These are phyloP conservation scores for Alternaria solani DNA, from an alignment of 2,329 filamentous ascomycete species.

Conservation along the genomic window DNA sequence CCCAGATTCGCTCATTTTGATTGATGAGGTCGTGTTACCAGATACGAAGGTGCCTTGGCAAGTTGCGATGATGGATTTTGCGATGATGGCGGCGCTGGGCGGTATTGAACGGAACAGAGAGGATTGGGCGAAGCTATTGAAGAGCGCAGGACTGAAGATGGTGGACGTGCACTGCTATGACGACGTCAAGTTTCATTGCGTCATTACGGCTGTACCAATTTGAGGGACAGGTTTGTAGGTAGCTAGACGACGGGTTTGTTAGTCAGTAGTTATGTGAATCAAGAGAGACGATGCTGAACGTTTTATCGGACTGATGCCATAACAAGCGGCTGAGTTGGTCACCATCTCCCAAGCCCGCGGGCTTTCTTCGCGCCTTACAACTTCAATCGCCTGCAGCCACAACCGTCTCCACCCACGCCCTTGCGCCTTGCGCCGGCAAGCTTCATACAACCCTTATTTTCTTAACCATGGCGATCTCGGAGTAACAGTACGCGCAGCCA, in stretches of 20 bases:
- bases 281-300: not conserved
- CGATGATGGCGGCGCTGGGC: slow-evolving; percentile 36
- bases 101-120: slow-evolving; percentile 36
- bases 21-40: slow-evolving; percentile 44
- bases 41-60: slow-evolving; percentile 42
- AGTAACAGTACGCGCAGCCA: not conserved
- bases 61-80: slow-evolving; percentile 39
- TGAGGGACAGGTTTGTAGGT: not conserved
- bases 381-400: not conserved
- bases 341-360: slow-evolving; percentile 3
- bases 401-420: not conserved
- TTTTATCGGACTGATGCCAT: not conserved
- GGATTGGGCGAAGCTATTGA: slow-evolving; percentile 33
- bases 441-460: not conserved
- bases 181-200: slow-evolving; percentile 29
- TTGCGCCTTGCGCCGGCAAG: not conserved
- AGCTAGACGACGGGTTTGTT: not conserved
- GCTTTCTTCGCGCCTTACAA: not conserved
- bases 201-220: slow-evolving; percentile 27
- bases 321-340: not conserved
- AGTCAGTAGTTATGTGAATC: not conserved
- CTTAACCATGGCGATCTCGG: not conserved
- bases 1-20: slow-evolving; percentile 38
- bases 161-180: slow-evolving; percentile 38
- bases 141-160: slow-evolving; percentile 35